Conservation (phyloP, 2,329 filamentous ascomycete genomes). For the Alternaria gansuensis region DNA sequence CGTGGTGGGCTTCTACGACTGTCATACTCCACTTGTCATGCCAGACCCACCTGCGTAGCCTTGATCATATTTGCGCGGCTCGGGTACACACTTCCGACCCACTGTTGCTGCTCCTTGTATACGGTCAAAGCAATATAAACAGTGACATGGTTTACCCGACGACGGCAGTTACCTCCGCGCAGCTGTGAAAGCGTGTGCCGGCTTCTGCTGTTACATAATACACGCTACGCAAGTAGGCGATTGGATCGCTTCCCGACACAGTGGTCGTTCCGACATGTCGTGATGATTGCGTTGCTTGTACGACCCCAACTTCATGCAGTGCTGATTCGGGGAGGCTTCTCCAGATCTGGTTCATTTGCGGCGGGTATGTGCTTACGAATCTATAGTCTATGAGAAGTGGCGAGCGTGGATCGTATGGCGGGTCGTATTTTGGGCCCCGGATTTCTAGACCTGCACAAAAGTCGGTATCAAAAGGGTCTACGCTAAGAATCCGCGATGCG, state of each 20-base stretch:
- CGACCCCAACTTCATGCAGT: neutral
- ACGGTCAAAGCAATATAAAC: neutral
- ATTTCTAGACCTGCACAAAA: neutral
- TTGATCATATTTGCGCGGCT: neutral
- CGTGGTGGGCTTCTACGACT: neutral
- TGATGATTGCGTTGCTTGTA: neutral
- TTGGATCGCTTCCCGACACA: neutral
- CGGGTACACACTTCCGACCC: neutral
- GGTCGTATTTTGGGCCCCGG: conserved; percentile 2
- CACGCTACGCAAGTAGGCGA: neutral
- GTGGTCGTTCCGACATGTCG: neutral
- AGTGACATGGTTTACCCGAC: neutral
- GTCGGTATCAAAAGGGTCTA: neutral
- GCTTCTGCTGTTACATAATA: neutral
- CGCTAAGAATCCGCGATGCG: neutral
- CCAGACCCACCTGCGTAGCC: neutral
- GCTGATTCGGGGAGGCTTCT: neutral
- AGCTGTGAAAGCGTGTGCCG: neutral
- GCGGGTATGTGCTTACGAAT: neutral
- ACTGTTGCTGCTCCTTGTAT: neutral
- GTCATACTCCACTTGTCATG: neutral
- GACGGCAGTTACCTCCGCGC: neutral
- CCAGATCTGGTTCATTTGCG: neutral
- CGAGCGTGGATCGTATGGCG: neutral
- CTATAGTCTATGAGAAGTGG: neutral